Percentiles rank a stretch among this genome's conserved stretches.
phyloP scores from a whole-genome alignment of 768 basidiomycete genomes.

The Pisolithus orientalis region DNA sequence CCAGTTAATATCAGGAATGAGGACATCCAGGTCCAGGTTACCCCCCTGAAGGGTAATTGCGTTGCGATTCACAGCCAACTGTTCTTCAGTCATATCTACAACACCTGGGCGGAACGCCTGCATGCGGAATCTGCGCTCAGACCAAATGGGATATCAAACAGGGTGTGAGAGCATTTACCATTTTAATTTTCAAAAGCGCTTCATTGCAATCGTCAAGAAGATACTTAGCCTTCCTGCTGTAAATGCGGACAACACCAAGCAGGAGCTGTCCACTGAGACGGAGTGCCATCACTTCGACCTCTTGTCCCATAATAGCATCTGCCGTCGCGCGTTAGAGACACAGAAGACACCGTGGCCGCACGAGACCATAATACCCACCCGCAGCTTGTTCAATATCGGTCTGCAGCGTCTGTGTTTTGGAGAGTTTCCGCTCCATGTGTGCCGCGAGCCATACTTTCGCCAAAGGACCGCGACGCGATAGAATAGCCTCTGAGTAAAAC shows the following conservation, averaged over 20 bases:
- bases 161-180: constrained; percentile 45
- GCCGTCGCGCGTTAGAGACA: background rate
- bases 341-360: background rate
- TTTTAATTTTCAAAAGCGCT: constrained; percentile 89
- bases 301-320: constrained; percentile 93
- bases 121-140: constrained; percentile 1
- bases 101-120: constrained; percentile 93
- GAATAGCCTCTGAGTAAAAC: constrained; percentile 93
- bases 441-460: constrained; percentile 99
- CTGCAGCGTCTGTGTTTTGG: constrained; percentile 89
- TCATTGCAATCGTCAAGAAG: constrained; percentile 97
- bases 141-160: background rate
- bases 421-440: constrained; percentile 97
- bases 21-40: constrained; percentile 72
- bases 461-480: constrained; percentile 88
- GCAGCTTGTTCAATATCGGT: constrained; percentile 95
- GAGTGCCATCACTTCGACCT: constrained; percentile 88
- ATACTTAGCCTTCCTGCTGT: constrained; percentile 97
- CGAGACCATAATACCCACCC: constrained; percentile 35
- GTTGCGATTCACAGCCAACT: constrained; percentile 78
- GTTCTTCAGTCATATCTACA: constrained; percentile 95
- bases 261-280: constrained; percentile 95
- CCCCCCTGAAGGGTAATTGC: constrained; percentile 82
- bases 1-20: constrained; percentile 80
- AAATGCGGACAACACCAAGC: constrained; percentile 95